Base-by-base conservation (phyloP, 2,329 filamentous ascomycete species). In the Bisporella sp. region DNA sequence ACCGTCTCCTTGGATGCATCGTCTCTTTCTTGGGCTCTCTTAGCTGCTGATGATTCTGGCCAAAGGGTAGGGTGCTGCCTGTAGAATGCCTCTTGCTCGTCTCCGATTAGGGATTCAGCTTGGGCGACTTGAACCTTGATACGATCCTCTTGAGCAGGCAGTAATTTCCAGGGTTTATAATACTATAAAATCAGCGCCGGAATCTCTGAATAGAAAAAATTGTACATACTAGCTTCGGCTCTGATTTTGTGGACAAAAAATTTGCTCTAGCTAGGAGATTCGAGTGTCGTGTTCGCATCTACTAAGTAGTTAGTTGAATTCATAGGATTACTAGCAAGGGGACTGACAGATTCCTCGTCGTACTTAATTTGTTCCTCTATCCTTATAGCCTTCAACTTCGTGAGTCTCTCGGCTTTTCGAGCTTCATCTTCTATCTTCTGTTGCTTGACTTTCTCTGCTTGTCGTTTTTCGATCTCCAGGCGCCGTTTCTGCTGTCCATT, bases 101-200 rank as follows among this genome's bases (percentile, higher is more conserved):
- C 74, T 13, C 79, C 75, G 57, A 95, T 81, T 5, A 66, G 73
- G 1, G 72, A 73, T 65, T 89, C 77, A 12, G 78, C 79, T 47
- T 85, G 79, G 44, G 76, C 73, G 31, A 89, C 74, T 66, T 96
- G 91, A 4, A 77, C 71, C 43, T 83, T 77, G 63, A 96, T 87
- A 8, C 68, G 73, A 5, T 81, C 77, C 66, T 91, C 81, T 65
- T 96, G 85, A 42, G 79, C 75, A 5, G 72, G 66, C 32, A 80
- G 81, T 50, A 87, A 74, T 59, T 89, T 82, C 85, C 87, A 95
- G 1, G 92, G 92, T 43, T 85, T 83, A 68, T 93, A 96, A 67
- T 86, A 92, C 89, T 96, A 49, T 5, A 37, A 21, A 39, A 60
- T 67, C 58, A 65, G 57, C 12, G 53, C 13, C 48, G 45, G 5